Conservation (phyloP, 2,329 filamentous ascomycete species). For the Neofusicoccum laricinum region DNA sequence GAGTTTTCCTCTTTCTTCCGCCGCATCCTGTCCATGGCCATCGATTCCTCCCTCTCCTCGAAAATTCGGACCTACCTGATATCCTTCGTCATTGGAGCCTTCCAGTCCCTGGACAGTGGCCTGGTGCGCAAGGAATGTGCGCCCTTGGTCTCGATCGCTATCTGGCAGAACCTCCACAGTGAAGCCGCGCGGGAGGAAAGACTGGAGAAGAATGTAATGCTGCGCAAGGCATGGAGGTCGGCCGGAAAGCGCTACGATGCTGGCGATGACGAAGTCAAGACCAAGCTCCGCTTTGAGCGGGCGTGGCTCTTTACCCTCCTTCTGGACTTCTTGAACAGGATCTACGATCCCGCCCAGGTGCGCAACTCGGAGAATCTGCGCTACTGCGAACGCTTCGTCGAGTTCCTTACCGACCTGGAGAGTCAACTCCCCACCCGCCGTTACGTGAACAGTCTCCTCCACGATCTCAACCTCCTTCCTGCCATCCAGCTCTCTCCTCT, state of each 20-base stretch:
- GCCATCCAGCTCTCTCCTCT: slow-evolving; percentile 75
- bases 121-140: slow-evolving; percentile 95
- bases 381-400: slow-evolving; percentile 91
- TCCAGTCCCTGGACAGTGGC: slow-evolving; percentile 86
- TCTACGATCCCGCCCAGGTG: slow-evolving; percentile 53
- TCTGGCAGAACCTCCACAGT: slow-evolving; percentile 89
- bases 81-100: slow-evolving; percentile 84
- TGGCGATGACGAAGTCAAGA: slow-evolving; percentile 75
- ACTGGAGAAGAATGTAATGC: slow-evolving; percentile 68
- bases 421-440: slow-evolving; percentile 91
- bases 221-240: slow-evolving; percentile 89
- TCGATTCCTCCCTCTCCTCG: slow-evolving; percentile 50
- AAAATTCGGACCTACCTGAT: slow-evolving; percentile 72
- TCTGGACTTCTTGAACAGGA: slow-evolving; percentile 73
- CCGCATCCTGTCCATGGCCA: slow-evolving; percentile 80
- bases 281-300: slow-evolving; percentile 81
- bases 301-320: slow-evolving; percentile 89
- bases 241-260: slow-evolving; percentile 82
- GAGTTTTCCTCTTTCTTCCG: slow-evolving; percentile 90
- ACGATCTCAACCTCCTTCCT: slow-evolving; percentile 79
- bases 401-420: slow-evolving; percentile 84
- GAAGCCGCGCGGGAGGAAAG: slow-evolving; percentile 70
- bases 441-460: slow-evolving; percentile 85
- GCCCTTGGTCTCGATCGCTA: slow-evolving; percentile 86
- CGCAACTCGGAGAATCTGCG: slow-evolving; percentile 55